These are phyloP conservation scores for Trichoderma pleuroti DNA, from an alignment of 2,329 filamentous ascomycete species.

Conservation along the genomic window DNA sequence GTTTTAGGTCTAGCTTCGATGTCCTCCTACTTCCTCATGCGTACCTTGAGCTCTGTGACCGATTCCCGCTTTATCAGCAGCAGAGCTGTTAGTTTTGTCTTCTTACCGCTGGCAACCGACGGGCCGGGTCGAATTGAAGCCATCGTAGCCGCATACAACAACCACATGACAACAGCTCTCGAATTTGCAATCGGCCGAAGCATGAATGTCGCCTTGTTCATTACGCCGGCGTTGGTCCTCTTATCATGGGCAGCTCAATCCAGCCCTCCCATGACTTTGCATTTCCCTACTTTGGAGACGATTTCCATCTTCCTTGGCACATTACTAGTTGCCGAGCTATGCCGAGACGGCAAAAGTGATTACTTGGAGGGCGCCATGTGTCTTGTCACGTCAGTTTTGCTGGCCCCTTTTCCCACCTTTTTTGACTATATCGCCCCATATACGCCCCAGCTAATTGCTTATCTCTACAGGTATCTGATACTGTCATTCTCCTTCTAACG, in stretches of 20 bases:
- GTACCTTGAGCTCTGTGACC: constrained; percentile 1
- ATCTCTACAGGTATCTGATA: constrained; percentile 1
- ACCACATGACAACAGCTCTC: not conserved
- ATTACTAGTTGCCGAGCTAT: constrained; percentile 11
- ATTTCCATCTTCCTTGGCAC: constrained; percentile 14
- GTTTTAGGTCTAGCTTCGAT: not conserved
- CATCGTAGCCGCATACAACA: constrained; percentile 8
- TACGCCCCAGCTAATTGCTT: not conserved
- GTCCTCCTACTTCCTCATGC: constrained; percentile 10
- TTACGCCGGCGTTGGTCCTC: constrained; percentile 13
- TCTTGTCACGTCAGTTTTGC: constrained; percentile 7
- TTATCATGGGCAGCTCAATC: constrained; percentile 14
- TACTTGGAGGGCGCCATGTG: constrained; percentile 14
- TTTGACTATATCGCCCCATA: not conserved
- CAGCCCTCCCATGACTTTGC: not conserved
- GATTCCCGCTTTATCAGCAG: not conserved
- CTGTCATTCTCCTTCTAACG: constrained; percentile 13
- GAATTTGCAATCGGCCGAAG: constrained; percentile 16
- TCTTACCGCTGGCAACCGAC: constrained; percentile 4
- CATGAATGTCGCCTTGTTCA: constrained; percentile 13
- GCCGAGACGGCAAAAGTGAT: constrained; percentile 15
- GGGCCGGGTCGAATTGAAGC: constrained; percentile 10
- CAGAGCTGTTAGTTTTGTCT: constrained; percentile 6
- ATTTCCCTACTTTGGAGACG: constrained; percentile 12
- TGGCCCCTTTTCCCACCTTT: not conserved